phyloP scores from a whole-genome alignment of 371 early-diverging fungal genomes.

The Rhizomucor pusillus region DNA sequence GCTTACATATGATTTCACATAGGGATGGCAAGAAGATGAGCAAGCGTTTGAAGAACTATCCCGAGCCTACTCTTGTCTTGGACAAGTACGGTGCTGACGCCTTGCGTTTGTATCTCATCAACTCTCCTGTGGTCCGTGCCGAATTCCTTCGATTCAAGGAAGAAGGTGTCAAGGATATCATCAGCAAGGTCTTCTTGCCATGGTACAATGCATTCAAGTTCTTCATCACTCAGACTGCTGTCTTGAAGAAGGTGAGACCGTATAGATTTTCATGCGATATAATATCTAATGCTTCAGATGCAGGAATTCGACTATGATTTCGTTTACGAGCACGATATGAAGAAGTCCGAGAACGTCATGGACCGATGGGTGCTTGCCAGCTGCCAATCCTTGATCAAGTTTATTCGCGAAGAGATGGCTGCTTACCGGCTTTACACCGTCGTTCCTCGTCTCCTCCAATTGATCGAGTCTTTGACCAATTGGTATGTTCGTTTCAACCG shows the following conservation, averaged over 20 bases:
- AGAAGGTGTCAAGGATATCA: slow-evolving; percentile 97
- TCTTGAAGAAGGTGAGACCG: slow-evolving; percentile 69
- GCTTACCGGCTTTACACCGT: slow-evolving; percentile 98
- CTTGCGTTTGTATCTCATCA: slow-evolving; percentile 96
- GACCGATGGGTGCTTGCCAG: slow-evolving; percentile 98
- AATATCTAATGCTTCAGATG: too few relatives aligned
- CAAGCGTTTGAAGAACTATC: slow-evolving; percentile 99
- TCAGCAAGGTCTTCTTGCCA: slow-evolving; percentile 96
- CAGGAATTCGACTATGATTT: slow-evolving; percentile 76
- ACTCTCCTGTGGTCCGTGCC: slow-evolving; percentile 99
- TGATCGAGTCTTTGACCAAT: slow-evolving; percentile 98
- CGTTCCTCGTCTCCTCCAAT: slow-evolving; percentile 84
- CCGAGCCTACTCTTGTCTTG: slow-evolving; percentile 91
- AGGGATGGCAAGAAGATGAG: slow-evolving; percentile 99
- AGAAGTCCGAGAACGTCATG: slow-evolving; percentile 89
- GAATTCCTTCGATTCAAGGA: slow-evolving; percentile 98
- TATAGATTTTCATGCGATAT: too few relatives aligned
- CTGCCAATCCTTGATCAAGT: slow-evolving; percentile 89
- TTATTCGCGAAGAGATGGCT: slow-evolving; percentile 90
- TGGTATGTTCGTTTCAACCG: slow-evolving; percentile 99
- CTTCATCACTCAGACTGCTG: slow-evolving; percentile 87
- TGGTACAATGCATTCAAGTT: slow-evolving; percentile 99
- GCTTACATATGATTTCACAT: not conserved
- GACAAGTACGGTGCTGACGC: slow-evolving; percentile 98
- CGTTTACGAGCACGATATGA: slow-evolving; percentile 65